These are phyloP conservation scores for Lecanosticta acicola DNA, from an alignment of 2,329 filamentous ascomycete genomes.

Conservation along the genomic window DNA sequence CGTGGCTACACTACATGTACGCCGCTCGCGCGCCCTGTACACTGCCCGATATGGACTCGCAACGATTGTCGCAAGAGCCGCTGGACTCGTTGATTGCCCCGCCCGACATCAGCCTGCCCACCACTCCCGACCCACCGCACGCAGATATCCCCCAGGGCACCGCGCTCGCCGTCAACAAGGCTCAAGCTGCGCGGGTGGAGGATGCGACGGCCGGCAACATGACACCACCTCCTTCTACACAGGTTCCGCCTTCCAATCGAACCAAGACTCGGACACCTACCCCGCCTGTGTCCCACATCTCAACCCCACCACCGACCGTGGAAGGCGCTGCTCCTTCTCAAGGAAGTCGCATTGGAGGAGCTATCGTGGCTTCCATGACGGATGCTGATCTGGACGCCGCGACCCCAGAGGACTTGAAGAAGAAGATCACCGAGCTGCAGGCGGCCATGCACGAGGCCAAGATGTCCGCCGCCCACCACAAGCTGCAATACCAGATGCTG, in stretches of 20 bases:
- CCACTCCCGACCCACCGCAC: conserved; percentile 29
- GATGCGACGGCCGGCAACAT: conserved; percentile 38
- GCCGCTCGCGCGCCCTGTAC: neutral
- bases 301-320: conserved; percentile 45
- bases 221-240: conserved; percentile 60
- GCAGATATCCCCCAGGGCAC: conserved; percentile 33
- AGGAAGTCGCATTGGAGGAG: conserved; percentile 11
- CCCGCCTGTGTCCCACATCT: conserved; percentile 45
- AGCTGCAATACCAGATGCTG: conserved; percentile 80
- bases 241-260: conserved; percentile 37
- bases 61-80: conserved; percentile 9
- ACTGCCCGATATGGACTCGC: conserved; percentile 8
- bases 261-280: conserved; percentile 46
- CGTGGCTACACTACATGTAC: neutral
- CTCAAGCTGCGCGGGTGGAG: conserved; percentile 25
- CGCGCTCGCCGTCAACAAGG: conserved; percentile 33
- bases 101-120: conserved; percentile 14
- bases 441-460: conserved; percentile 59
- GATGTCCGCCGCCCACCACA: conserved; percentile 83
- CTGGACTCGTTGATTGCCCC: conserved; percentile 15
- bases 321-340: conserved; percentile 17
- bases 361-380: conserved; percentile 35
- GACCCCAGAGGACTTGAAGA: conserved; percentile 47
- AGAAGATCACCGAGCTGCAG: conserved; percentile 49
- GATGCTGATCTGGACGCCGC: conserved; percentile 49